Evolutionary conservation across 257 asterid genomes (phyloP).

Genomic region (Ajuga chamaepitys): DNA sequence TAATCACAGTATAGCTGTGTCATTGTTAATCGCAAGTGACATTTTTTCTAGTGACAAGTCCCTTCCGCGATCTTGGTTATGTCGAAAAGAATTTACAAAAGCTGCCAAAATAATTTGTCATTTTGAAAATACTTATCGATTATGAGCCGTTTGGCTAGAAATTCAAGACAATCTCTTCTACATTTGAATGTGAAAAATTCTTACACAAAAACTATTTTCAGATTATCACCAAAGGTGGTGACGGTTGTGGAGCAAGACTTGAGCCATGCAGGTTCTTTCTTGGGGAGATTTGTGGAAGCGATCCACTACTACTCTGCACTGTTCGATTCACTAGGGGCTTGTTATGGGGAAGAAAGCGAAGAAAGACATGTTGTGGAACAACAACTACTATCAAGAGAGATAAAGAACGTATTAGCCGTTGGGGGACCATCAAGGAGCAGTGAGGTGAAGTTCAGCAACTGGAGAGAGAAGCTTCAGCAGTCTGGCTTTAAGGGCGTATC

Average conservation of each 20-base stretch:
- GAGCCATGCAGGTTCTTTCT: constrained; percentile 89
- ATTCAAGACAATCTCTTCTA: no score
- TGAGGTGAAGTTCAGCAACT: constrained; percentile 67
- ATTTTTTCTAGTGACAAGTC: neutral
- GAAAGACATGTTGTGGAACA: constrained; percentile 93
- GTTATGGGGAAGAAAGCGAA: constrained; percentile 93
- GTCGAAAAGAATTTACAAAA: no score
- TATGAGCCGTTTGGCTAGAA: no score
- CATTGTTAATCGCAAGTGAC: neutral
- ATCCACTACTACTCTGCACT: constrained; percentile 94
- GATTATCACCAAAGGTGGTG: constrained; percentile 90
- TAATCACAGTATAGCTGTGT: neutral
- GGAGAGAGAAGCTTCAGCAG: constrained; percentile 91
- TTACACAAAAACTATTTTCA: constrained; percentile 13
- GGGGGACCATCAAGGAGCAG: constrained; percentile 83
- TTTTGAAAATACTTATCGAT: no score
- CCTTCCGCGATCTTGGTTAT: no score
- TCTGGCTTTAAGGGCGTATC: constrained; percentile 79
- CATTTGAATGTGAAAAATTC: no score
- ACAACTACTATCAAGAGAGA: constrained; percentile 82
- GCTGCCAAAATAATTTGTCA: no score
- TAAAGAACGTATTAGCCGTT: constrained; percentile 64
- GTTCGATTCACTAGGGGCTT: constrained; percentile 93
- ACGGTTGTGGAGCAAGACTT: constrained; percentile 94
- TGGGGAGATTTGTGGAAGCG: constrained; percentile 93